Evolutionary conservation across 208 protist genomes (phyloP), one percentile per base, ranked within the genome.

Genomic region (Vickermania ingenoplastis): DNA sequence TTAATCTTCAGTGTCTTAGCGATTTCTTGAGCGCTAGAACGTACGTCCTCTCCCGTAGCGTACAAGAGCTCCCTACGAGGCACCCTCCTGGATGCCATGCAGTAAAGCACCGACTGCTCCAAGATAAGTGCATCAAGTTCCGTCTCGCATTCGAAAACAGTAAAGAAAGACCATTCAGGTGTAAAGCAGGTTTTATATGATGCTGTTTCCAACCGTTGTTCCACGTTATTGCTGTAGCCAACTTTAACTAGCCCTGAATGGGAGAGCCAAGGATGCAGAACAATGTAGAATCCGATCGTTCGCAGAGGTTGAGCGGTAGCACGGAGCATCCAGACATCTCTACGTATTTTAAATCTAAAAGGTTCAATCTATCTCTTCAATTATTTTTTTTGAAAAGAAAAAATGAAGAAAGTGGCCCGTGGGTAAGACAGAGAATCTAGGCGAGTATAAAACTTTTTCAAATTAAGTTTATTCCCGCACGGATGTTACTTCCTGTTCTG

Each of bases 101-200:
- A 65, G 64, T 71, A 83, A 4, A 91, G 69, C 53, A 91, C 79
- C 13, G 83, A 75, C 65, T 91, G 80, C 64, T 91, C 79, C 24
- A 91, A 61, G 53, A 91, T 61, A 49, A 85, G 69, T 17, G 83
- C 83, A 25, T 91, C 75, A 26, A 75, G 67, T 13, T 62, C 57
- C 14, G 66, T 68, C 30, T 66, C 50, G 62, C 74, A 87, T 53
- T 85, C 73, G 49, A 88, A 80, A 30, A 82, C 73, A 22, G 72
- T 49, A 28, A 71, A 71, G 25, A 86, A 90, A 24, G 64, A 61
- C 80, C 83, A 91, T 57, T 91, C 77, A 2, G 79, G 75, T 25
- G 83, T 91, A 28, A 91, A 91, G 36, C 83, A 91, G 1, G 83
- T 91, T 45, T 64, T 79, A 57, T 86, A 91, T 13, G 79, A 83